Conservation (phyloP, 2,329 filamentous ascomycete species). For the Ustulina deusta region DNA sequence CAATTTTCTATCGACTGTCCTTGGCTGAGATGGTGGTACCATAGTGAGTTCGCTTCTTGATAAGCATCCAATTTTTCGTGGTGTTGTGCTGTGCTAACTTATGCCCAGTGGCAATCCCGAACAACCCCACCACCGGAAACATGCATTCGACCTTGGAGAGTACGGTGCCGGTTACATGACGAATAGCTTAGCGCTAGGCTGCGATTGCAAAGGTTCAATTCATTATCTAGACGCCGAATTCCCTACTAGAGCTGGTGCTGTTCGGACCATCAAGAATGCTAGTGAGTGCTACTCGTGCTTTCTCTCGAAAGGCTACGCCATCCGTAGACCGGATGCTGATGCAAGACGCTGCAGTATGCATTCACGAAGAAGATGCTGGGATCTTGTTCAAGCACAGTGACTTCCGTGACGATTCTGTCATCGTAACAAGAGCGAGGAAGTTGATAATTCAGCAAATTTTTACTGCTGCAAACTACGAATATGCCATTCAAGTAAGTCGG, state of each 20-base stretch:
- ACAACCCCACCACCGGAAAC: slow-evolving; percentile 82
- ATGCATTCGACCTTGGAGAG: slow-evolving; percentile 84
- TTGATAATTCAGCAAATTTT: slow-evolving; percentile 92
- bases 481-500: slow-evolving; percentile 63
- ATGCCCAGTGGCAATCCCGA: slow-evolving; percentile 74
- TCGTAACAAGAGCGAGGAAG: slow-evolving; percentile 87
- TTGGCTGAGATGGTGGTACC: slow-evolving; percentile 95
- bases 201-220: slow-evolving; percentile 90
- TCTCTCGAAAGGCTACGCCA: neutral
- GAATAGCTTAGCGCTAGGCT: slow-evolving; percentile 80
- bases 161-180: slow-evolving; percentile 88
- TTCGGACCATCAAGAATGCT: slow-evolving; percentile 88
- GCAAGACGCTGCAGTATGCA: slow-evolving; percentile 68
- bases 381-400: slow-evolving; percentile 96
- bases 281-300: slow-evolving; percentile 48
- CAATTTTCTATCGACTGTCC: slow-evolving; percentile 89
- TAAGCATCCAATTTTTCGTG: neutral
- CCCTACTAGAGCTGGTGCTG: slow-evolving; percentile 79
- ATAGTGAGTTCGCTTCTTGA: slow-evolving; percentile 60
- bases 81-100: slow-evolving; percentile 32
- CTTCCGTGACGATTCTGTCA: slow-evolving; percentile 88
- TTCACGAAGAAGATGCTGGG: slow-evolving; percentile 92
- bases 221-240: slow-evolving; percentile 92
- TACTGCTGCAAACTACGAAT: slow-evolving; percentile 96
- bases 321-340: neutral